Evolutionary conservation across 1,284 basidiomycete species (phyloP).

Genomic region (Chiua sp.): DNA sequence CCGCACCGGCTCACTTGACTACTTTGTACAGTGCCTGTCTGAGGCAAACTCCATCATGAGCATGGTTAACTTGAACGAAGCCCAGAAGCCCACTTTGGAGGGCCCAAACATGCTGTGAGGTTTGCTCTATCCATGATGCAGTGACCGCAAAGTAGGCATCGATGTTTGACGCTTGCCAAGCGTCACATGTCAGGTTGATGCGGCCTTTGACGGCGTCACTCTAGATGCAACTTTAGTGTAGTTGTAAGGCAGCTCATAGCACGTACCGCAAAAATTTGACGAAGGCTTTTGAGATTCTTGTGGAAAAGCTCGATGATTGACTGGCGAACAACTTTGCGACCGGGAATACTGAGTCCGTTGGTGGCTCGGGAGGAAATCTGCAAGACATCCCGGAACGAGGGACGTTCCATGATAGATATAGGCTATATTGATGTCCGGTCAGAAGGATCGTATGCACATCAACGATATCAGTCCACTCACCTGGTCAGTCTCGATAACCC

Average conservation of each 20-base stretch:
- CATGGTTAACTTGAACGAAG: slow-evolving; percentile 9
- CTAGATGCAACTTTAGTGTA: not conserved
- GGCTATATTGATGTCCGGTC: not conserved
- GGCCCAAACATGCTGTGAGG: no score
- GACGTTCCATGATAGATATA: not conserved
- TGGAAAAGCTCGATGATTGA: not conserved
- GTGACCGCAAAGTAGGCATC: slow-evolving; percentile 8
- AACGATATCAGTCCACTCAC: not conserved
- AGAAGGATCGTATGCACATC: not conserved
- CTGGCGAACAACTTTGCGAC: not conserved
- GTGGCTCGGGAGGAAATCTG: not conserved
- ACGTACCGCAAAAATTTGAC: not conserved
- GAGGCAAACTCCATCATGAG: not conserved
- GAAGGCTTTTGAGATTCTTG: not conserved
- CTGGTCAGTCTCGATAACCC: not conserved
- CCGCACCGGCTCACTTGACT: not conserved
- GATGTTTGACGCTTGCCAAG: slow-evolving; percentile 7
- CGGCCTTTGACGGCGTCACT: not conserved
- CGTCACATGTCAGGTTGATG: slow-evolving; percentile 9
- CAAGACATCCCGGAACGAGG: not conserved
- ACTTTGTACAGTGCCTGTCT: not conserved
- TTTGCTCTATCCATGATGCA: slow-evolving; percentile 4
- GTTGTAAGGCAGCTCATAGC: not conserved
- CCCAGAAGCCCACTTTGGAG: not conserved
- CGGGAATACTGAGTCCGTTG: slow-evolving; percentile 34